Conservation (phyloP, 2,329 filamentous ascomycete species). For the Sporothrix inflata region DNA sequence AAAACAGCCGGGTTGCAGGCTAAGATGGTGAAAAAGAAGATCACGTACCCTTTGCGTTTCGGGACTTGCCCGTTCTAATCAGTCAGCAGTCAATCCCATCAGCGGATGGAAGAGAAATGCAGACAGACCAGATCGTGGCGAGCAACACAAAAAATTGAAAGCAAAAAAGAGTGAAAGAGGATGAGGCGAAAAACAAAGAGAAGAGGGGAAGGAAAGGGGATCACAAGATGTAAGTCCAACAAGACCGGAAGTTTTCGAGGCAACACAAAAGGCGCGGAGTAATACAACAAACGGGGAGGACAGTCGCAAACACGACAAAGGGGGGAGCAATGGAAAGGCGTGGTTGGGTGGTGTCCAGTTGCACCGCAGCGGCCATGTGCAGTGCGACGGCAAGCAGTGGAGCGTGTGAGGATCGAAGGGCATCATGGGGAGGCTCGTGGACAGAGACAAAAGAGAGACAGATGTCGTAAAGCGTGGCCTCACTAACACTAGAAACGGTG, state of each 20-base stretch:
- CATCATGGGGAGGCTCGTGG: conserved; percentile 5
- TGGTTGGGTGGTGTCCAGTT: background rate
- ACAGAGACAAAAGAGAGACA: background rate
- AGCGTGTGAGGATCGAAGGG: background rate
- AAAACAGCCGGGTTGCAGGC: conserved; percentile 42
- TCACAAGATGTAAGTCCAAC: background rate
- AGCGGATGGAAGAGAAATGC: conserved; percentile 12
- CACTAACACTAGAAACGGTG: conserved; percentile 9
- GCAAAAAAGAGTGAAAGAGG: background rate
- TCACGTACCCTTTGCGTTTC: conserved; percentile 52
- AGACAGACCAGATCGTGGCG: background rate
- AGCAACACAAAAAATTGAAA: conserved; percentile 29
- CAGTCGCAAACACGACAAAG: background rate
- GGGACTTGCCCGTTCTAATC: conserved; percentile 39
- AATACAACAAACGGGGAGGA: conserved; percentile 6
- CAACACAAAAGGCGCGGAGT: conserved; percentile 2
- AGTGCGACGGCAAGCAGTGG: background rate
- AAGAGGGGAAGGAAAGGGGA: background rate
- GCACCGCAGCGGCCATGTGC: conserved; percentile 8
- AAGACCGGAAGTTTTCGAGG: background rate
- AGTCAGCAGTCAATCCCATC: conserved; percentile 18
- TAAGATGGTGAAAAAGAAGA: conserved; percentile 40
- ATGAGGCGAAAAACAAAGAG: background rate
- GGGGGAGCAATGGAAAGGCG: background rate
- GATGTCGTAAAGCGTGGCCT: conserved; percentile 1